Base-by-base conservation (phyloP, 2,329 filamentous ascomycete genomes). In the Fusarium pseudoanthophilum region DNA sequence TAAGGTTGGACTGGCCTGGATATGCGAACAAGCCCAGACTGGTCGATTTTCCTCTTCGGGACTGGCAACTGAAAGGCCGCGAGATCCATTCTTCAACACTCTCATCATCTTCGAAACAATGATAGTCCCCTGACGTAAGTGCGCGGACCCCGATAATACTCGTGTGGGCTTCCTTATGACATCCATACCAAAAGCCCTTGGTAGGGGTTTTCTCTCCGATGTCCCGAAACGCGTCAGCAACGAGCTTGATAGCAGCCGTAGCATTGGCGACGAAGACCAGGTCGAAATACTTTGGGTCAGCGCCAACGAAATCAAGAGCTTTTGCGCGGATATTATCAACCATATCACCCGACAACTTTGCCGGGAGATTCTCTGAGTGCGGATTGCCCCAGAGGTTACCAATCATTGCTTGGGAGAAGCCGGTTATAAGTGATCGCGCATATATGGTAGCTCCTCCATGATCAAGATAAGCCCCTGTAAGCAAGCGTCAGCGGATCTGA, bases 1-100 rank as follows among this genome's bases (percentile, higher is more conserved):
- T 91, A 85, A 93, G 90, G 77, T 93, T 93, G 34, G 90, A 92
- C 78, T 93, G 91, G 1, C 88, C 91, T 7, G 91, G 90, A 78
- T 90, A 93, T 26, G 90, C 90, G 72, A 93, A 90, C 7, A 89
- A 77, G 3, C 84, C 83, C 15, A 74, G 68, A 51, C 60, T 76
- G 40, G 63, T 77, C 46, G 66, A 63, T 39, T 74, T 75, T 21
- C 61, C 57, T 34, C 49, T 67, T 48, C 63, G 59, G 30, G 64
- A 26, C 28, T 59, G 78, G 74, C 60, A 72, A 71, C 49, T 78
- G 66, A 36, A 51, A 30, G 76, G 72, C n/a, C 52, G 53, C 28
- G 65, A 66, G 15, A 87, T 78, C 85, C 85, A 87, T n/a, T 75
- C 70, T 30, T 86, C 83, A 8, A 88, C 84, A 40, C 85, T 82